Conservation (phyloP, 2,329 filamentous ascomycete species). For the Fusarium sp. region DNA sequence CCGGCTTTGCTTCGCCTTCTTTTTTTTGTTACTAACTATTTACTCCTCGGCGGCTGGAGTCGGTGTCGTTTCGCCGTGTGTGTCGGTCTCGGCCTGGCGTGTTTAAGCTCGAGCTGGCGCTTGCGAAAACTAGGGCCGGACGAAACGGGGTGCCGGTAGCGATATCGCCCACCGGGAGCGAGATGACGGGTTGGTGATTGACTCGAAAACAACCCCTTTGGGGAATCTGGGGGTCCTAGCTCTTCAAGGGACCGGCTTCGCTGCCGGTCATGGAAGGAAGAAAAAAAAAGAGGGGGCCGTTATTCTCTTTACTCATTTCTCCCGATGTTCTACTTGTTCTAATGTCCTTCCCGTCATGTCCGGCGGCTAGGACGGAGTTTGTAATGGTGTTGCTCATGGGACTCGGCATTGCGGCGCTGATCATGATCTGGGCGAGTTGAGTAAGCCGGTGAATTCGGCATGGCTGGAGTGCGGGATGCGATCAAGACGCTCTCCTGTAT, state of each 20-base stretch:
- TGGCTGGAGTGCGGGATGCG: constrained; percentile 4
- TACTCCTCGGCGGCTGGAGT: background rate
- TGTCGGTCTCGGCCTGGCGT: constrained; percentile 35
- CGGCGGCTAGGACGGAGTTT: constrained; percentile 4
- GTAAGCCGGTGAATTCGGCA: constrained; percentile 27
- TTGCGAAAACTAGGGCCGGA: constrained; percentile 31
- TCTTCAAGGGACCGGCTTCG: constrained; percentile 26
- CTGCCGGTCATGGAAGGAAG: constrained; percentile 24
- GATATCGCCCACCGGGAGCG: constrained; percentile 27
- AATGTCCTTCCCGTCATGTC: constrained; percentile 3
- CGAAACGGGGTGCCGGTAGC: constrained; percentile 34
- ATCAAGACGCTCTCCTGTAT: background rate
- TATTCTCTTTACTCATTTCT: constrained; percentile 25
- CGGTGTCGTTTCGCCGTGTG: background rate
- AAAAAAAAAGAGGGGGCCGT: constrained; percentile 2
- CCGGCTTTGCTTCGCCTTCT: background rate
- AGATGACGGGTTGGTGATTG: constrained; percentile 14
- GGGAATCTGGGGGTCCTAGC: constrained; percentile 20
- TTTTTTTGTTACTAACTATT: background rate
- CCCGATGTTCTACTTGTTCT: background rate
- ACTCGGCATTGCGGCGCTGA: constrained; percentile 13
- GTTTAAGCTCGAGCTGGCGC: constrained; percentile 34
- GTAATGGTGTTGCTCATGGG: background rate
- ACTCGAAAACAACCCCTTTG: constrained; percentile 29
- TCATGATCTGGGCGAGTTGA: constrained; percentile 13